phyloP scores from a whole-genome alignment of 176 grass and related monocot genomes.

The Triticum aestivum region IWGSC_CS_RefSeq_v2.1 NC_057814.1:31169125-31169624 shows the following conservation, averaged over 20 bases:
- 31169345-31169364: slow-evolving; percentile 79
- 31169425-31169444: slow-evolving; percentile 62
- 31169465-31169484: slow-evolving; percentile 42
- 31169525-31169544: slow-evolving; percentile 73
- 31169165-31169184: slow-evolving; percentile 51
- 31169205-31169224: slow-evolving; percentile 80
- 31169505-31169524: slow-evolving; percentile 69
- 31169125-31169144: slow-evolving; percentile 59
- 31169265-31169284: slow-evolving; percentile 55
- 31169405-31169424: slow-evolving; percentile 55
- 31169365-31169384: slow-evolving; percentile 73
- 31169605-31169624: slow-evolving; percentile 59
- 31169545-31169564: slow-evolving; percentile 70
- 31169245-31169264: slow-evolving; percentile 68
- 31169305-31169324: slow-evolving; percentile 54
- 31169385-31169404: slow-evolving; percentile 66
- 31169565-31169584: slow-evolving; percentile 99
- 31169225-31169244: slow-evolving; percentile 81
- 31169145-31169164: slow-evolving; percentile 87
- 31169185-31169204: slow-evolving; percentile 74
- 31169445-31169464: slow-evolving; percentile 44
- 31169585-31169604: slow-evolving; percentile 86
- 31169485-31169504: slow-evolving; percentile 56
- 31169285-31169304: slow-evolving; percentile 51
- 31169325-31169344: slow-evolving; percentile 80